phyloP scores from a whole-genome alignment of 2,329 filamentous ascomycete species.

The Mariannaea sp. region DNA sequence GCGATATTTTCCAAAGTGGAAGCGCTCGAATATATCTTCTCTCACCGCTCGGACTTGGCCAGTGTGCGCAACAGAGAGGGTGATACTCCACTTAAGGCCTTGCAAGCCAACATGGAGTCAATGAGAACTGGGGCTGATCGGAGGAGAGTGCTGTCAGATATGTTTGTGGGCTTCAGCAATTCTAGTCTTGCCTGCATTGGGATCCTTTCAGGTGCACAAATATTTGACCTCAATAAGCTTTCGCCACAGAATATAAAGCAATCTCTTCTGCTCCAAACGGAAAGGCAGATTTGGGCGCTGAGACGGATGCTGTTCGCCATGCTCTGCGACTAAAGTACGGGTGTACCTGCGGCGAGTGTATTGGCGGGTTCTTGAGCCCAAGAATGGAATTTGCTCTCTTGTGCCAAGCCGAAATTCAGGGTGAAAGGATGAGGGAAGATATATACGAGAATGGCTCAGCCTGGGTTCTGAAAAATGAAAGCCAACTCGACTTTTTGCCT shows the following conservation, averaged over 20 bases:
- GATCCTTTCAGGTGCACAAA: background rate
- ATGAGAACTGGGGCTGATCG: too few species aligned
- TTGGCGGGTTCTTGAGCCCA: conserved; percentile 10
- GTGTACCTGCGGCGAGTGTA: conserved; percentile 13
- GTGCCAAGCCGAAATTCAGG: background rate
- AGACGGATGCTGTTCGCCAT: background rate
- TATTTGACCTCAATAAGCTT: background rate
- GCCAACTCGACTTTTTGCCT: too few species aligned
- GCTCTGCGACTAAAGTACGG: conserved; percentile 1
- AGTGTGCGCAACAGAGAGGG: conserved; percentile 1
- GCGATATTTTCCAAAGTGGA: background rate
- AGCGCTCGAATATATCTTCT: background rate
- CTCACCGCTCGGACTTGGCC: background rate
- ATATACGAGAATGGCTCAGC: background rate
- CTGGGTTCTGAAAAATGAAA: too few species aligned
- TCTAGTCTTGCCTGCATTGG: background rate
- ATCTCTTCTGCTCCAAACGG: background rate
- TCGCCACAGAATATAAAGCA: background rate
- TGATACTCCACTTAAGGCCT: conserved; percentile 5
- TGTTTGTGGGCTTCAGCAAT: background rate
- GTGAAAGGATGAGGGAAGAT: background rate
- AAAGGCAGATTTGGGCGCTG: background rate
- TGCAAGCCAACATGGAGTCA: background rate
- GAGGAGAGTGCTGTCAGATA: background rate
- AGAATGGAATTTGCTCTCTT: background rate